A percentile compares a stretch with the other conserved stretches of the same genome.
Evolutionary conservation across 345 rosid species (phyloP).

Genomic region (Punica granatum): DNA sequence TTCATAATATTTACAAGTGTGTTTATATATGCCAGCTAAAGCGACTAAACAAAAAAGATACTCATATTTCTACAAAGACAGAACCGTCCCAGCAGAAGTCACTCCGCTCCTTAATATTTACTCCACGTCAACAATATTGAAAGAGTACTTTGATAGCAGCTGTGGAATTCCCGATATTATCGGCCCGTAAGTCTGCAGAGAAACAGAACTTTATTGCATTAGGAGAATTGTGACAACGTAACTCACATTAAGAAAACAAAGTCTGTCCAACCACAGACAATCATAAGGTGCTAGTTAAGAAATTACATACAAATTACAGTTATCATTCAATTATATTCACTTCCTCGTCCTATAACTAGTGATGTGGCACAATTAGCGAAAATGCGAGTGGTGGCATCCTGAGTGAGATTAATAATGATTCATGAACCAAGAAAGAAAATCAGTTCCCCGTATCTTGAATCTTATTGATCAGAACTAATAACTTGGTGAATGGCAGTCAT

Average conservation of each 20-base stretch:
- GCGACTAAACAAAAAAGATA: no score
- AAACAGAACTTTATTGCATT: neutral
- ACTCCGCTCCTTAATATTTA: neutral
- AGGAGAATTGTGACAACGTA: neutral
- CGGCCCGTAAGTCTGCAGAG: slow-evolving; percentile 65
- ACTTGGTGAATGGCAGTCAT: neutral
- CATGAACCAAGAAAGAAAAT: neutral
- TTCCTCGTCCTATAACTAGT: no score
- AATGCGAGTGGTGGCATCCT: neutral
- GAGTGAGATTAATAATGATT: neutral
- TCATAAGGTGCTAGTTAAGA: neutral
- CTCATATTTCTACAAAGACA: neutral
- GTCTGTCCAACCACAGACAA: neutral
- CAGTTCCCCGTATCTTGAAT: no score
- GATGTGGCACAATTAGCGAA: neutral
- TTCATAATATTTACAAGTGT: neutral
- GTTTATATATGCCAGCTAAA: neutral
- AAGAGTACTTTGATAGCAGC: slow-evolving; percentile 66
- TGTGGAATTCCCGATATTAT: slow-evolving; percentile 69
- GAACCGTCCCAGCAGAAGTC: neutral
- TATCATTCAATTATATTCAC: no score
- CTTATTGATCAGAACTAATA: neutral
- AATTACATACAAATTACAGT: no score
- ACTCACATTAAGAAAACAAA: neutral
- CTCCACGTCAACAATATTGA: slow-evolving; percentile 44